Percentiles rank a stretch among this genome's conserved stretches.
Conservation (phyloP, 208 protist species). For the Novymonas esmeraldas region DNA sequence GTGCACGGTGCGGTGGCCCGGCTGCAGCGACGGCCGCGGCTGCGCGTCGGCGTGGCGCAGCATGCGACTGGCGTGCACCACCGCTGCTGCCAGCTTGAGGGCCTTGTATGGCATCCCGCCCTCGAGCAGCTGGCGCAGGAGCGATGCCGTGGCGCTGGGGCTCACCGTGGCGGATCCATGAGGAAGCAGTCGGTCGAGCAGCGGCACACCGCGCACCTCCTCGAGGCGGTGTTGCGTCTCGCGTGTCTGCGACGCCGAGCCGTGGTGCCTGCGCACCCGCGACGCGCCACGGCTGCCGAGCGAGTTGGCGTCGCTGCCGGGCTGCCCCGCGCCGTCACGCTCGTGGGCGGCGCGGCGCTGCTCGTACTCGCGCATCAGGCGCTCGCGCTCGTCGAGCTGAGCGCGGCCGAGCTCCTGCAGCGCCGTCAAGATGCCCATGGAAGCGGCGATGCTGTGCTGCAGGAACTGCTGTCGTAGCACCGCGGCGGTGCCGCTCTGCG, state of each 20-base stretch:
- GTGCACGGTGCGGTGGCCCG: constrained; percentile 43
- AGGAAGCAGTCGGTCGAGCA: constrained; percentile 59
- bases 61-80: constrained; percentile 49
- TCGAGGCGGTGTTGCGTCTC: constrained; percentile 10
- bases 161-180: constrained; percentile 41
- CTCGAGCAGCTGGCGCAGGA: constrained; percentile 53
- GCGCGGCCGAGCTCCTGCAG: constrained; percentile 47
- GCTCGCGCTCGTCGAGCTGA: constrained; percentile 23
- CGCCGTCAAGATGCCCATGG: constrained; percentile 37
- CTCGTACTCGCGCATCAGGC: constrained; percentile 44
- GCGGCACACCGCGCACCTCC: constrained; percentile 18
- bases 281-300: neutral
- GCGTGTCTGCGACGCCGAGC: neutral
- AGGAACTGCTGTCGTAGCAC: constrained; percentile 20
- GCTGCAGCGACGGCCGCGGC: constrained; percentile 40
- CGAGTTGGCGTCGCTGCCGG: neutral
- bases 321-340: constrained; percentile 6
- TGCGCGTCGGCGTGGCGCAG: constrained; percentile 55
- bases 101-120: constrained; percentile 46
- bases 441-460: constrained; percentile 19
- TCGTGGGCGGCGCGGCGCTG: constrained; percentile 26
- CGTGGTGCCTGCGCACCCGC: constrained; percentile 27
- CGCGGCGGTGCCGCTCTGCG: neutral
- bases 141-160: constrained; percentile 34
- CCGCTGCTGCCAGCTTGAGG: constrained; percentile 45